Evolutionary conservation across 2,329 filamentous ascomycete genomes (phyloP).

Genomic region (Neonectria faginata): DNA sequence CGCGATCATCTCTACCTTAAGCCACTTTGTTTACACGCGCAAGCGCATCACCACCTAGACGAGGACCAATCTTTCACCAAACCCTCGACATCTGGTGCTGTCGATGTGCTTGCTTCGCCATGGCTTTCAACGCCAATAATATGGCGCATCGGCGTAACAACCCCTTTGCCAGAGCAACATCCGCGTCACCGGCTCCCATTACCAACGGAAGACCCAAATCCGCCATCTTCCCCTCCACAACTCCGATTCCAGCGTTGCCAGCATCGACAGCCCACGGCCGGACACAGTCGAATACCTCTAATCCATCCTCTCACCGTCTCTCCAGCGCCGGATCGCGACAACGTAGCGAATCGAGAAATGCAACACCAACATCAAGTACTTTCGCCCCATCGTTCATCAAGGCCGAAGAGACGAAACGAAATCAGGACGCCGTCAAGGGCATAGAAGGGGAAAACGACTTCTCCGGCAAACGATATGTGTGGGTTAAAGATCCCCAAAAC

Average conservation of each 20-base stretch:
- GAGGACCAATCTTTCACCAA: constrained; percentile 25
- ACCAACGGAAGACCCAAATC: constrained; percentile 77
- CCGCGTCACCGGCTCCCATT: constrained; percentile 72
- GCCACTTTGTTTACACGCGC: constrained; percentile 43
- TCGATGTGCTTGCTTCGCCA: constrained; percentile 46
- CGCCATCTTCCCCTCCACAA: constrained; percentile 74
- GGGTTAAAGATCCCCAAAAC: constrained; percentile 86
- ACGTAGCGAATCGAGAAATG: constrained; percentile 72
- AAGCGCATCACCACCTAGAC: constrained; percentile 31
- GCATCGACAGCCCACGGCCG: constrained; percentile 69
- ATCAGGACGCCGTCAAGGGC: constrained; percentile 69
- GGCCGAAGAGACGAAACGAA: constrained; percentile 77
- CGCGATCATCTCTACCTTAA: constrained; percentile 18
- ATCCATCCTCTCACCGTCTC: constrained; percentile 46
- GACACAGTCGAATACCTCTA: constrained; percentile 74
- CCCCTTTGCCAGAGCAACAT: constrained; percentile 78
- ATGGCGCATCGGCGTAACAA: constrained; percentile 80
- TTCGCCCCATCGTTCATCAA: constrained; percentile 98
- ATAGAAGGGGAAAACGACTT: constrained; percentile 99
- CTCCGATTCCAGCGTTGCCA: constrained; percentile 54
- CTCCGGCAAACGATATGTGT: constrained; percentile 97
- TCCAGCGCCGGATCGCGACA: constrained; percentile 41
- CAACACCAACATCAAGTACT: constrained; percentile 76
- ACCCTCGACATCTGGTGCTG: constrained; percentile 37
- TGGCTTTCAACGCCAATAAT: constrained; percentile 52